Evolutionary conservation across 805 yeast genomes (phyloP).

Genomic region (Saccharomycopsis babjevae): DNA sequence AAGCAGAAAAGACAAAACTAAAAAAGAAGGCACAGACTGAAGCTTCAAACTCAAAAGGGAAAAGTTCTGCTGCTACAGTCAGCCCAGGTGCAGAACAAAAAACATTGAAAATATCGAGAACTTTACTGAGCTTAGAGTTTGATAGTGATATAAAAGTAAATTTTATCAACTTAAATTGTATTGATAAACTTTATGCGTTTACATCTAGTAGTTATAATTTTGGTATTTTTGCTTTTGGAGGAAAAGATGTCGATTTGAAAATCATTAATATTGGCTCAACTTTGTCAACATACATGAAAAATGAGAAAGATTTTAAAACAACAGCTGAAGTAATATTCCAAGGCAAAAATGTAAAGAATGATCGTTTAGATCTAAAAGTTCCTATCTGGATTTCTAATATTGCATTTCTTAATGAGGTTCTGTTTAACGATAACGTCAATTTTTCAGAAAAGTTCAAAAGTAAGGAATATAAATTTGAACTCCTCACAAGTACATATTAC

Average conservation of each 20-base stretch:
- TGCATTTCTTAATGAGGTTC: slow-evolving; percentile 30
- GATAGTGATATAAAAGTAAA: slow-evolving; percentile 4
- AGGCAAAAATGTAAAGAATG: slow-evolving; percentile 78
- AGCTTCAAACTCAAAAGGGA: not conserved
- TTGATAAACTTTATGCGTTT: slow-evolving; percentile 4
- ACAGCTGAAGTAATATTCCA: slow-evolving; percentile 35
- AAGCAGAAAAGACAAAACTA: not conserved
- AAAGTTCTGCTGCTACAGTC: not conserved
- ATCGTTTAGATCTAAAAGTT: slow-evolving; percentile 65
- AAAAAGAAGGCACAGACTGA: not conserved
- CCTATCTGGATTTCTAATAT: slow-evolving; percentile 72
- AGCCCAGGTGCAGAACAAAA: not conserved
- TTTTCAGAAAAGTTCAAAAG: slow-evolving; percentile 15
- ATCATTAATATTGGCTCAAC: slow-evolving; percentile 31
- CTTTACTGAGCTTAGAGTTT: not conserved
- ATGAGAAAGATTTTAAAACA: slow-evolving; percentile 15
- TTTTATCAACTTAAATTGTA: slow-evolving; percentile 6
- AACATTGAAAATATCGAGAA: slow-evolving; percentile 1
- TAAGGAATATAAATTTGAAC: slow-evolving; percentile 27
- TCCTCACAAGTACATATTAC: slow-evolving; percentile 59
- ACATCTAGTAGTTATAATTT: not conserved
- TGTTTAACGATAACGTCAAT: not conserved
- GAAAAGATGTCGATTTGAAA: slow-evolving; percentile 68
- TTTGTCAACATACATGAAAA: slow-evolving; percentile 22
- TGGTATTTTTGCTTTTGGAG: slow-evolving; percentile 70